Evolutionary conservation across 1,139 yeast species (phyloP), one percentile per base, ranked within the genome.

Genomic region (Pichia sp.): DNA sequence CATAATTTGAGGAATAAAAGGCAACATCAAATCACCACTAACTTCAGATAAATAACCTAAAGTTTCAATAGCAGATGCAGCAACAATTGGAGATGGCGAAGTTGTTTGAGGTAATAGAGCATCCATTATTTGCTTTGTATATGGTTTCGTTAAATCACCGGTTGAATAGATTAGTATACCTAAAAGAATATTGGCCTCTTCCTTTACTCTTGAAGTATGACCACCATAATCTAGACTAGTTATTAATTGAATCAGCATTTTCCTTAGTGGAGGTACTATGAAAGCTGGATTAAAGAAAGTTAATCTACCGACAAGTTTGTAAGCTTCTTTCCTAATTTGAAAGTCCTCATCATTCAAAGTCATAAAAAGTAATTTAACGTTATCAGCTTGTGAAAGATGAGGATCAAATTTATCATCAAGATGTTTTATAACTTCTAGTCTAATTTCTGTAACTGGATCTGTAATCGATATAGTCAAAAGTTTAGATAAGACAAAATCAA

Each of bases 201-300:
- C 98, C 54, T 83, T 84, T 50, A 79, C 83, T 21, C 94, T 68
- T 21, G 89, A 70, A 41, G 69, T 69, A 14, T 80, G 75, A 6
- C 76, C 71, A 3, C 96, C 84, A 59, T 80, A 88, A 52, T 88
- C 94, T 39, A 93, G 66, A 50, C 86, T 84, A 0, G 96, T 85
- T 38, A 93, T 63, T 17, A 89, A 68, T 59, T 91, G 96, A 39
- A 93, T 79, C 47, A 93, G 65, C 0, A 93, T 79, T 56, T 86
- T 89, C 51, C 98, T 69, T 42, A 93, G 67, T 1, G 95, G 84
- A 0, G 99, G 98, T 22, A 89, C 91, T 48, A 91, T 86, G 60
- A 86, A 89, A 0, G 98, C 97, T 1, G 99, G 97, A 54, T 93
- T 93, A 30, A 86, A 81, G 4, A 77, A 67, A 0, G 96, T 82